Evolutionary conservation across 2,329 filamentous ascomycete species (phyloP), one percentile per base, ranked within the genome.

Genomic region (Sporothrix luriei): DNA sequence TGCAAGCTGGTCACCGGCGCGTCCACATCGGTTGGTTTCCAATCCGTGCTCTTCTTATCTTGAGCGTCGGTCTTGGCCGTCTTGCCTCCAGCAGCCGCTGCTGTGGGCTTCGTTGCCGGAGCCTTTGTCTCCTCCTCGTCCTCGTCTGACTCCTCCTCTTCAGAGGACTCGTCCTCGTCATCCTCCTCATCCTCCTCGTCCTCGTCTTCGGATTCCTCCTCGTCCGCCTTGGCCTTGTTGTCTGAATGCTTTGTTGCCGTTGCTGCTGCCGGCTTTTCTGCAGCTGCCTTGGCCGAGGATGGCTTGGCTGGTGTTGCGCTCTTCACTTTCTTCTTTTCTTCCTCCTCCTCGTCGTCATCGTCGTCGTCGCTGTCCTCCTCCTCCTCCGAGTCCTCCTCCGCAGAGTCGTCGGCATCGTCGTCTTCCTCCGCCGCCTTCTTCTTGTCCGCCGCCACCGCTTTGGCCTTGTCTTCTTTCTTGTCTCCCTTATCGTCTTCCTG

Each of bases 1-100:
- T 75, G 74, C 62, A 78, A 74, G 61, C 77, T 76, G 11, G 76
- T 77, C 43, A 78, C 74, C 5, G 77, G 75, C 40, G 71, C 57
- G 33, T 78, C 75, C 2, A 77, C 75, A 65, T 77, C 76, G 19
- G 76, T 77, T 5, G 80, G 76, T 72, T 79, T 81, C 82, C 82
- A 84, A 62, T 73, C 75, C 46, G 74, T 77, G 38, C 57, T 38
- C 57, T 46, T 62, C 4, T 40, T 40, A 4, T 26, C 57, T 65
- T 51, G 33, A 7, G 21, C 64, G 70, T 66, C 40, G 9, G 66
- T 10, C 9, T 70, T 66, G 26, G 68, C 68, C 10, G 55, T 21
- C 55, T 61, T 61, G 19, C 19, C 19, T 24, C 33, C n/a, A n/a
- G 52, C 26, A 19, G 52, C 55, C 6, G 43, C 33, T 51, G 29